phyloP scores from a whole-genome alignment of 176 grass and related monocot genomes.

The Juncus effusus region DNA sequence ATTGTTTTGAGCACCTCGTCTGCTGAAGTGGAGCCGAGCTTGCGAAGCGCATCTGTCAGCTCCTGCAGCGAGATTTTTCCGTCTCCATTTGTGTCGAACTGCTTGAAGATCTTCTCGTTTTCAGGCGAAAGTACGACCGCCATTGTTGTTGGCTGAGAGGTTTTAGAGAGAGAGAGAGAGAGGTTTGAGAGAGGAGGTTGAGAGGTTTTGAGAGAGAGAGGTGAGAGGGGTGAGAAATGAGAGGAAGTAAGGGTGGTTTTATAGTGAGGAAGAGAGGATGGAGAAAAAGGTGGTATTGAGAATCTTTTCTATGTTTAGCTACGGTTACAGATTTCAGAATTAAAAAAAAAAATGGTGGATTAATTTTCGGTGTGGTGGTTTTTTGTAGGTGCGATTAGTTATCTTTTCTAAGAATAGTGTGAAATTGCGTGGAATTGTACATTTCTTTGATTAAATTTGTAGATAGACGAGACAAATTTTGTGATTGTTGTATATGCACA shows the following conservation, averaged over 20 bases:
- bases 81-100: conserved; percentile 75
- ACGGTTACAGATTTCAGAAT: too few species aligned
- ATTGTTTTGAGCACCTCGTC: conserved; percentile 89
- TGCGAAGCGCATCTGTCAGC: conserved; percentile 67
- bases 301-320: too few species aligned
- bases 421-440: too few species aligned
- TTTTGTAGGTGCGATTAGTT: too few species aligned
- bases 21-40: conserved; percentile 63
- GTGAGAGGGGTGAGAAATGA: conserved; percentile 5
- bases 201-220: background rate
- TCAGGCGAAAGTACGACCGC: conserved; percentile 30
- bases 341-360: too few species aligned
- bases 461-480: too few species aligned
- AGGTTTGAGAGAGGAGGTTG: background rate
- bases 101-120: conserved; percentile 81
- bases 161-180: background rate
- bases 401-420: too few species aligned
- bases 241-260: background rate
- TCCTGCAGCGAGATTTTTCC: conserved; percentile 82
- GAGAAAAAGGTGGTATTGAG: too few species aligned
- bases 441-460: too few species aligned
- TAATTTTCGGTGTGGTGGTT: too few species aligned
- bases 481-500: too few species aligned
- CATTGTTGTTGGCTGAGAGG: background rate
- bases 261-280: too few species aligned